Base-by-base conservation (phyloP, 257 asterid genomes). In the Solanum pimpinellifolium region DNA sequence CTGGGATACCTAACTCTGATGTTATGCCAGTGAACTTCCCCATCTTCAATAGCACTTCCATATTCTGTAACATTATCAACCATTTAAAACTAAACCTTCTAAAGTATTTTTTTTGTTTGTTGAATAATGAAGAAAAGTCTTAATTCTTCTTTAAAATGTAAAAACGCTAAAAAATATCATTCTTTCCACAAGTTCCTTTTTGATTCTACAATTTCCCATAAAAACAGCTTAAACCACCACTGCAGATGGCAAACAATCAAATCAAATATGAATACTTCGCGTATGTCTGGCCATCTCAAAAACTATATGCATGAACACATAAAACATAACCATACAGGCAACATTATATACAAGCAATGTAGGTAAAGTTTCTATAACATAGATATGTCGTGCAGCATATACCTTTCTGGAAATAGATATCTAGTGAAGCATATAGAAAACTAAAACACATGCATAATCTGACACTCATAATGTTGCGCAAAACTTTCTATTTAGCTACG, bases 41-140 rank as follows among this genome's bases (percentile, higher is more conserved):
- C 99, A 97, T 97, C 94, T 92, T 97, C 92, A 94, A 87, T 20
- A 97, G 94, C 86, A 97, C 99, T 85, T 97, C 97, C 98, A 93
- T 92, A 90, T 97, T 95, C 99, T 97, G 95, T 52, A 88, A 9
- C 84, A 78, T 78, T 41, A 39, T 76, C 21, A 49, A 76, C 13
- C 83, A 76, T 42, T 78, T 42, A 13, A 76, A 44, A 78, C 41
- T 59, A 78, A 78, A 14, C 25, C 16, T 72, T 72, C 46, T 29
- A 7, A 29, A 69, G 23, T 69, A 29, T 13, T 29, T 25, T 25
- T 33, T 69, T 29, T 69, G 39, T 69, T 69, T 14, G 39, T 29
- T 29, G 39, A 69, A 69, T 12, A 15, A 7, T 69, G 75, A 69
- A 27, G 75, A 69, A 3, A 69, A 23, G 4, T 29, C 12, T 72